Evolutionary conservation across 805 yeast species (phyloP).

Genomic region (Ogataea parapolymorpha): DNA sequence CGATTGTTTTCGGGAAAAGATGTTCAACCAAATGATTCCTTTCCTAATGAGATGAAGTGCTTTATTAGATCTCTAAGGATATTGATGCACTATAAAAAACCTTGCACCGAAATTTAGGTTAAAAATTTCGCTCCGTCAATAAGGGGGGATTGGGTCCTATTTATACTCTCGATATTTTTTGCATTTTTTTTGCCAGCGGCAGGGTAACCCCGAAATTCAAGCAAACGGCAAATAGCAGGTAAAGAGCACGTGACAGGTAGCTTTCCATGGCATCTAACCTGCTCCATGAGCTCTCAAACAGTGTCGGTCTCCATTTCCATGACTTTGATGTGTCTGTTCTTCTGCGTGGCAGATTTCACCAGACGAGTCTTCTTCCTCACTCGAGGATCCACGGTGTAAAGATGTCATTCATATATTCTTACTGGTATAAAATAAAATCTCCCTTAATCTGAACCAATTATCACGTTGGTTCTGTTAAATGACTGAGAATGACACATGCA

Average conservation of each 20-base stretch:
- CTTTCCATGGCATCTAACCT: no score
- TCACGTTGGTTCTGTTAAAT: background rate
- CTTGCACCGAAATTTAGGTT: slow-evolving; percentile 5
- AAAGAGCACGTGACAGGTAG: no score
- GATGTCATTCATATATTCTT: background rate
- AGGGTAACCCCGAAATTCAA: slow-evolving; percentile 8
- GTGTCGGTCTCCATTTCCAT: no score
- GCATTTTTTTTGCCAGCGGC: background rate
- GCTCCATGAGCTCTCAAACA: no score
- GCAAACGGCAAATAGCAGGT: background rate
- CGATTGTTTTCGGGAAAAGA: slow-evolving; percentile 21
- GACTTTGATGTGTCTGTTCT: no score
- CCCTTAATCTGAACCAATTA: background rate
- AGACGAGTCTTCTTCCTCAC: no score
- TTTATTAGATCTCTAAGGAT: slow-evolving; percentile 3
- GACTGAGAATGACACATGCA: background rate
- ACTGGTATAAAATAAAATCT: background rate
- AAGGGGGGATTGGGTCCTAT: slow-evolving; percentile 19
- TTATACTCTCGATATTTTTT: slow-evolving; percentile 18
- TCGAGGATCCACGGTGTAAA: background rate
- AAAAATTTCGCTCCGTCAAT: slow-evolving; percentile 2
- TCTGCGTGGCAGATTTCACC: no score
- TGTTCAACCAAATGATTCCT: slow-evolving; percentile 30
- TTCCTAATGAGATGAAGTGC: slow-evolving; percentile 13
- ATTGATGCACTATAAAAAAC: slow-evolving; percentile 7